These are phyloP conservation scores for Sanghuangporus sanghuang DNA, from an alignment of 1,284 basidiomycete species.

Conservation along the genomic window DNA sequence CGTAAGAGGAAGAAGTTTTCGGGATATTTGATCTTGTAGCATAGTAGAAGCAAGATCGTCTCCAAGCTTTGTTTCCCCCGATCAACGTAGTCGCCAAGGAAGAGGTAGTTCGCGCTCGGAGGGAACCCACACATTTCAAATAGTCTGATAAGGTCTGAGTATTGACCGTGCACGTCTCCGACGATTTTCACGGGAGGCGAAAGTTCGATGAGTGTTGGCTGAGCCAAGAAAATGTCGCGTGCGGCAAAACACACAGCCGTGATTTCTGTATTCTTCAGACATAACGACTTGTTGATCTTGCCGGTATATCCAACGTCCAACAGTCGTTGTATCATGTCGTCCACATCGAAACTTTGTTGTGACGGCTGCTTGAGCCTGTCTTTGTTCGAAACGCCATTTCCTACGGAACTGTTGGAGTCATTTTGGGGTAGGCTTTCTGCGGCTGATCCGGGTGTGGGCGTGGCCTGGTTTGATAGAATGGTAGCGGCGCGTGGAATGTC, in stretches of 20 bases:
- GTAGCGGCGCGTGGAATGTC: slow-evolving; percentile 72
- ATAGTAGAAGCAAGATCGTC: slow-evolving; percentile 93
- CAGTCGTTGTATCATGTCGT: slow-evolving; percentile 97
- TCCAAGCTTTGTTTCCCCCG: slow-evolving; percentile 98
- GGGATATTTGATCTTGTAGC: slow-evolving; percentile 99
- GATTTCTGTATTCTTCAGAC: slow-evolving; percentile 96
- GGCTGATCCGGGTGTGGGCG: slow-evolving; percentile 37
- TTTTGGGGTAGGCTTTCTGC: slow-evolving; percentile 35
- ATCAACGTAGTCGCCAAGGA: slow-evolving; percentile 98
- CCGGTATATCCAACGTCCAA: slow-evolving; percentile 97
- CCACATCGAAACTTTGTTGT: slow-evolving; percentile 73
- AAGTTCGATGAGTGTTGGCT: slow-evolving; percentile 96
- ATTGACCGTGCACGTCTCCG: slow-evolving; percentile 98
- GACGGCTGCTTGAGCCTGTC: slow-evolving; percentile 41
- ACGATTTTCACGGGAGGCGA: slow-evolving; percentile 99
- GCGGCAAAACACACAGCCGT: slow-evolving; percentile 95
- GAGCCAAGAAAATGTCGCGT: slow-evolving; percentile 92
- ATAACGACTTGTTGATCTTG: slow-evolving; percentile 96
- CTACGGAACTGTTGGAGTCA: slow-evolving; percentile 27
- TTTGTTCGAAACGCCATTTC: slow-evolving; percentile 44
- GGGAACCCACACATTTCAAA: slow-evolving; percentile 99
- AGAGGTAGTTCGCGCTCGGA: slow-evolving; percentile 95
- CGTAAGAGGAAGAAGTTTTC: slow-evolving; percentile 99
- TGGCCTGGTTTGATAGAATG: slow-evolving; percentile 58
- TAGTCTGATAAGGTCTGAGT: slow-evolving; percentile 94